phyloP scores from a whole-genome alignment of 2,329 filamentous ascomycete species.

The Phoma sp. region DNA sequence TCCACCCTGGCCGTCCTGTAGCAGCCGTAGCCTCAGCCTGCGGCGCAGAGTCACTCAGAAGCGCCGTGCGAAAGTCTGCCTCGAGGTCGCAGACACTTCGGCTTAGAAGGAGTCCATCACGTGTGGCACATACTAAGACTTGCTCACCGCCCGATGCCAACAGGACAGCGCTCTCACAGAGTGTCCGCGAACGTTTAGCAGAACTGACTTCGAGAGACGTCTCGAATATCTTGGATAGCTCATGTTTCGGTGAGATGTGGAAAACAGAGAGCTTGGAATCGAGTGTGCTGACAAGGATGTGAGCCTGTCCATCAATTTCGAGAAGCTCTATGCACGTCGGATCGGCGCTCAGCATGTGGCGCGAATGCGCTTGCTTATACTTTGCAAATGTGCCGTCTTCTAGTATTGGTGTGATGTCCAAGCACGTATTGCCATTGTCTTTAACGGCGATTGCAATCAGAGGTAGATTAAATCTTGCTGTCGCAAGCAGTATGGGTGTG shows the following conservation, averaged over 20 bases:
- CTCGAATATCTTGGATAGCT: slow-evolving; percentile 19
- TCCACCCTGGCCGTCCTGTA: slow-evolving; percentile 15
- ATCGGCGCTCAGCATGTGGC: slow-evolving; percentile 32
- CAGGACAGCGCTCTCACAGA: slow-evolving; percentile 43
- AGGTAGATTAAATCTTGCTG: slow-evolving; percentile 21
- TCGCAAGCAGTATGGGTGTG: slow-evolving; percentile 30
- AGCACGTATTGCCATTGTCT: slow-evolving; percentile 26
- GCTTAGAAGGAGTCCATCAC: slow-evolving; percentile 43
- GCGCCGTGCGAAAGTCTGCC: neutral
- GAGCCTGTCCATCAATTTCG: slow-evolving; percentile 20
- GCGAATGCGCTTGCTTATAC: slow-evolving; percentile 4
- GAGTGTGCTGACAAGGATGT: slow-evolving; percentile 41
- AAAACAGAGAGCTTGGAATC: slow-evolving; percentile 35
- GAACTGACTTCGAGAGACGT: slow-evolving; percentile 14
- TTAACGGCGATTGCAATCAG: slow-evolving; percentile 33
- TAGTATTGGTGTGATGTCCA: slow-evolving; percentile 30
- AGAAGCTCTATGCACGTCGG: slow-evolving; percentile 46
- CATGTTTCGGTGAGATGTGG: slow-evolving; percentile 17
- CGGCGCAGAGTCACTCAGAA: neutral
- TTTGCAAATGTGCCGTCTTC: slow-evolving; percentile 25
- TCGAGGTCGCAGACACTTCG: neutral
- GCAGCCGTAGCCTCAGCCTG: no score
- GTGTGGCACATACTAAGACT: slow-evolving; percentile 46
- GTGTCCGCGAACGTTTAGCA: slow-evolving; percentile 15
- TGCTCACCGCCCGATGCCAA: slow-evolving; percentile 17